Conservation (phyloP, 805 yeast species). For the Novakomyces olei region DNA sequence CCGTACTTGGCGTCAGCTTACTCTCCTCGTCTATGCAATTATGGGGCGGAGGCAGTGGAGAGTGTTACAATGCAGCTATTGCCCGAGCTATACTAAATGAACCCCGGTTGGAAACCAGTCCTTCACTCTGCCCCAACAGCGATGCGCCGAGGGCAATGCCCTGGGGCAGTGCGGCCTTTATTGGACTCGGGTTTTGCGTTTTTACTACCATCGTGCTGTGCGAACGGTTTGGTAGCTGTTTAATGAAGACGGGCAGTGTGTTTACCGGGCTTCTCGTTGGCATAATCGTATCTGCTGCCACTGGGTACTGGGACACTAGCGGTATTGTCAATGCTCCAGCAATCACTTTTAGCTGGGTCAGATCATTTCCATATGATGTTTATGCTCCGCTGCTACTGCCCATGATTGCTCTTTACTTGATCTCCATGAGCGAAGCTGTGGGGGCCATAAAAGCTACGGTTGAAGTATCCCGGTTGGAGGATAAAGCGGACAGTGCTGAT, state of each 20-base stretch:
- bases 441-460: conserved; percentile 90
- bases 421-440: conserved; percentile 76
- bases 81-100: too few relatives aligned
- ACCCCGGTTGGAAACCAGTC: too few relatives aligned
- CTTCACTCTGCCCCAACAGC: conserved; percentile 25
- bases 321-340: conserved; percentile 51
- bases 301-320: conserved; percentile 48
- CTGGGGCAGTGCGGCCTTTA: conserved; percentile 73
- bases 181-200: conserved; percentile 75
- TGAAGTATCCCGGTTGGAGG: conserved; percentile 69
- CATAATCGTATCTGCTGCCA: conserved; percentile 79
- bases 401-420: conserved; percentile 59
- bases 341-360: conserved; percentile 74
- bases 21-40: conserved; percentile 54
- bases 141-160: conserved; percentile 33
- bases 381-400: conserved; percentile 80
- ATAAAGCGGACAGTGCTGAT: conserved; percentile 62
- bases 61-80: conserved; percentile 16
- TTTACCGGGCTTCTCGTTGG: conserved; percentile 68
- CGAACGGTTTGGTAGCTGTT: conserved; percentile 81
- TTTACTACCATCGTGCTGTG: conserved; percentile 48
- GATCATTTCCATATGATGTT: conserved; percentile 51
- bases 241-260: conserved; percentile 85
- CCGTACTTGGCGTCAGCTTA: conserved; percentile 55
- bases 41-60: conserved; percentile 70